Evolutionary conservation across 257 asterid genomes (phyloP).

Genomic region (Catharanthus roseus): DNA sequence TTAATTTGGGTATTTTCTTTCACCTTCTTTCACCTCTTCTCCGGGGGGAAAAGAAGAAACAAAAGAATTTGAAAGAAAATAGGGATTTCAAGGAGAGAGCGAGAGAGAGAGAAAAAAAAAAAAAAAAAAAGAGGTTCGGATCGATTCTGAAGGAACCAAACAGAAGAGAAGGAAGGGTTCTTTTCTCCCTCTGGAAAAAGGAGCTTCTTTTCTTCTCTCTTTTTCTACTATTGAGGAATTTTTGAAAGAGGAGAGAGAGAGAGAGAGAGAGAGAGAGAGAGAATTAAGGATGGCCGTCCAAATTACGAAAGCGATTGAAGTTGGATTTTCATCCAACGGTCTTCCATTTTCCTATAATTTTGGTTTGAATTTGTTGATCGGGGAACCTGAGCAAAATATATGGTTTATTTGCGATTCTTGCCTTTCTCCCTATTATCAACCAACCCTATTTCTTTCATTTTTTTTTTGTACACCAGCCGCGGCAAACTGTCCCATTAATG

Average conservation of each 20-base stretch:
- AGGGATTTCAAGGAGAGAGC: neutral
- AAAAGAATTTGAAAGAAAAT: slow-evolving; percentile 33
- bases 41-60: slow-evolving; percentile 22
- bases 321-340: slow-evolving; percentile 41
- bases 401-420: too few species aligned
- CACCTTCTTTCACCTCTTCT: slow-evolving; percentile 33
- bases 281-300: slow-evolving; percentile 38
- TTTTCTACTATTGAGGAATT: too few species aligned
- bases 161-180: slow-evolving; percentile 1
- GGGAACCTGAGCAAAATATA: neutral
- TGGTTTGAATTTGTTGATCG: slow-evolving; percentile 10
- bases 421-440: too few species aligned
- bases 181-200: slow-evolving; percentile 19
- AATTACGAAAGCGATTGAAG: slow-evolving; percentile 24
- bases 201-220: slow-evolving; percentile 19
- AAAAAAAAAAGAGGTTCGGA: slow-evolving; percentile 7
- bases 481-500: too few species aligned
- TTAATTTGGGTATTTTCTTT: slow-evolving; percentile 10
- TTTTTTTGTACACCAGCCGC: too few species aligned
- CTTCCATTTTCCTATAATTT: neutral
- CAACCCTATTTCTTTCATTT: too few species aligned
- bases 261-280: slow-evolving; percentile 40
- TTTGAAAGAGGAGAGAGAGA: slow-evolving; percentile 32
- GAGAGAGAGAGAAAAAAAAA: neutral
- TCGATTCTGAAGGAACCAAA: slow-evolving; percentile 26